Evolutionary conservation across 768 basidiomycete species (phyloP).

Genomic region (Mycena metata): DNA sequence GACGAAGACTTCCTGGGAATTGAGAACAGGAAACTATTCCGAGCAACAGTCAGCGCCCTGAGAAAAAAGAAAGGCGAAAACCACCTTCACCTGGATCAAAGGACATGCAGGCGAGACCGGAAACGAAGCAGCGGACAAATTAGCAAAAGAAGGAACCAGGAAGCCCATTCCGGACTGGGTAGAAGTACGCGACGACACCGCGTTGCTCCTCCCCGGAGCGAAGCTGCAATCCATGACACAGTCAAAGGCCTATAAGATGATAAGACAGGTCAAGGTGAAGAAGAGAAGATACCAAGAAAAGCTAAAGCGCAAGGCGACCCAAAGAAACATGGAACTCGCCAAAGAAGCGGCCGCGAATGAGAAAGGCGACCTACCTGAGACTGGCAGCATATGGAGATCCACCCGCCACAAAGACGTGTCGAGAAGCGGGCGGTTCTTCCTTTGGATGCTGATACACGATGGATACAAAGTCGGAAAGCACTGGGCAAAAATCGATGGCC

Average conservation of each 20-base stretch:
- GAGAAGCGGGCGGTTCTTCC: too few relatives aligned
- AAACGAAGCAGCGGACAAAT: slow-evolving; percentile 14
- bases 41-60: not conserved
- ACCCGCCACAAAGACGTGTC: too few relatives aligned
- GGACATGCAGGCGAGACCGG: slow-evolving; percentile 9
- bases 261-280: not conserved
- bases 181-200: not conserved
- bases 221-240: not conserved
- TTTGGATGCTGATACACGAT: too few relatives aligned
- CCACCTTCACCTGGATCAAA: slow-evolving; percentile 11
- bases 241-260: not conserved
- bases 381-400: too few relatives aligned
- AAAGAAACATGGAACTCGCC: too few relatives aligned
- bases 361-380: too few relatives aligned
- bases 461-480: too few relatives aligned
- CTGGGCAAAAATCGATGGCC: too few relatives aligned
- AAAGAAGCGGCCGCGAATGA: too few relatives aligned
- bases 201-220: not conserved
- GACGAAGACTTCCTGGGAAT: not conserved
- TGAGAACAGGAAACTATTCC: not conserved
- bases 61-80: not conserved
- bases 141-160: not conserved
- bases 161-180: not conserved
- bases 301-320: too few relatives aligned
- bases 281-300: too few relatives aligned